These are phyloP conservation scores for Scleroderma citrinum DNA, from an alignment of 768 basidiomycete genomes.

Conservation along the genomic window DNA sequence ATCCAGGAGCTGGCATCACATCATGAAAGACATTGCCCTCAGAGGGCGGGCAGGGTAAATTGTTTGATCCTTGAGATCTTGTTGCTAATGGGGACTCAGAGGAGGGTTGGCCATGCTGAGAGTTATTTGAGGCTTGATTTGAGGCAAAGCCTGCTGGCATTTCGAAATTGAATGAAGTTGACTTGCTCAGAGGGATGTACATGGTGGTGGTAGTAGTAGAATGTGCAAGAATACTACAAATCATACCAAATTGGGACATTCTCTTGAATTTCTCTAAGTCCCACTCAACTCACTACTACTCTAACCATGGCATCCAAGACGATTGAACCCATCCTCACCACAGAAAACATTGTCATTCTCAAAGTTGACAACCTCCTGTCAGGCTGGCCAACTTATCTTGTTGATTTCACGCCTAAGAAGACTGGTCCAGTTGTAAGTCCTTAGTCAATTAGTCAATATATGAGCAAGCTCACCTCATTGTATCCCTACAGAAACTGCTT, in stretches of 20 bases:
- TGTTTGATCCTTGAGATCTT: not conserved
- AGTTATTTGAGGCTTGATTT: not conserved
- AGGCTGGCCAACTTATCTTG: not conserved
- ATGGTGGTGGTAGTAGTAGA: not conserved
- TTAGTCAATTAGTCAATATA: not conserved
- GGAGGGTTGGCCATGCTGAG: not conserved
- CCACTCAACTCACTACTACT: not conserved
- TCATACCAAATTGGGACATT: not conserved
- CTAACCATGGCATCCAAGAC: too few species aligned
- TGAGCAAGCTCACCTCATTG: not conserved
- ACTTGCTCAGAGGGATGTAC: not conserved
- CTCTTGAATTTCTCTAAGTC: not conserved
- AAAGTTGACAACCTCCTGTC: not conserved
- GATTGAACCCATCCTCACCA: too few species aligned
- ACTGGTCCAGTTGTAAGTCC: not conserved
- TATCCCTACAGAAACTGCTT: too few species aligned
- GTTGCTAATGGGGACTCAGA: not conserved
- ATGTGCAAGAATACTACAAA: not conserved
- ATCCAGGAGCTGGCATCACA: not conserved
- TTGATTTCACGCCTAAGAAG: constrained; percentile 1
- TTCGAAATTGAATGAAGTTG: not conserved
- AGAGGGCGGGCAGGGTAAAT: not conserved
- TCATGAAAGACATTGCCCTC: not conserved
- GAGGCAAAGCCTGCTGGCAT: not conserved
- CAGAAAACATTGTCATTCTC: not conserved